These are phyloP conservation scores for Cryptomeria japonica DNA, from an alignment of 75 land plant species.

Conservation along the genomic window DNA sequence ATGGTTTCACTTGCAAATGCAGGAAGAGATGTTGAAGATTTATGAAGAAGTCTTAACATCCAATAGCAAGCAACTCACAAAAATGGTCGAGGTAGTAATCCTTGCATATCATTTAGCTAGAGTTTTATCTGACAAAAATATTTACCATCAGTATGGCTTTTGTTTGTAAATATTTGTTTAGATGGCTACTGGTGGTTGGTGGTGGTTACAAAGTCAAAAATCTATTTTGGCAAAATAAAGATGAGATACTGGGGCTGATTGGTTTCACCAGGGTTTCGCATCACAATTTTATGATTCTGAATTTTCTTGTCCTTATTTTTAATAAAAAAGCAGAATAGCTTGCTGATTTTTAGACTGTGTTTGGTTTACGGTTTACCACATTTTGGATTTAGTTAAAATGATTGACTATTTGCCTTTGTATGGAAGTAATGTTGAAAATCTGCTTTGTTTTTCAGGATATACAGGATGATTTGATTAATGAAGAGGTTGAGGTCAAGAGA, in stretches of 20 bases:
- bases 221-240: background rate
- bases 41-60: constrained; percentile 68
- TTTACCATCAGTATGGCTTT: background rate
- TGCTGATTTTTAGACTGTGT: background rate
- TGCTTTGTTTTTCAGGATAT: constrained; percentile 43
- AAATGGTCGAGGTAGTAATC: constrained; percentile 66
- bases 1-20: constrained; percentile 23
- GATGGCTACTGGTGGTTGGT: background rate
- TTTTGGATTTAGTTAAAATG: constrained; percentile 12
- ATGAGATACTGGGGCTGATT: background rate
- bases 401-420: background rate
- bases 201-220: background rate
- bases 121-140: background rate
- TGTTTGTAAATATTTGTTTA: background rate
- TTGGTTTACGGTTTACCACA: background rate
- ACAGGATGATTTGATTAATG: constrained; percentile 70
- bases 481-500: constrained; percentile 53
- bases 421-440: constrained; percentile 5
- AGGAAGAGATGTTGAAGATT: constrained; percentile 39
- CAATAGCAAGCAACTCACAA: constrained; percentile 42
- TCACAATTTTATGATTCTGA: background rate
- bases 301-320: background rate
- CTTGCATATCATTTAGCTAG: background rate
- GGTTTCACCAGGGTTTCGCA: background rate
- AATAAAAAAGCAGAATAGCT: background rate